Percentiles rank a stretch among this genome's conserved stretches.
phyloP scores from a whole-genome alignment of 140 eudicot genomes.

The Ambrosia hybrid region DNA sequence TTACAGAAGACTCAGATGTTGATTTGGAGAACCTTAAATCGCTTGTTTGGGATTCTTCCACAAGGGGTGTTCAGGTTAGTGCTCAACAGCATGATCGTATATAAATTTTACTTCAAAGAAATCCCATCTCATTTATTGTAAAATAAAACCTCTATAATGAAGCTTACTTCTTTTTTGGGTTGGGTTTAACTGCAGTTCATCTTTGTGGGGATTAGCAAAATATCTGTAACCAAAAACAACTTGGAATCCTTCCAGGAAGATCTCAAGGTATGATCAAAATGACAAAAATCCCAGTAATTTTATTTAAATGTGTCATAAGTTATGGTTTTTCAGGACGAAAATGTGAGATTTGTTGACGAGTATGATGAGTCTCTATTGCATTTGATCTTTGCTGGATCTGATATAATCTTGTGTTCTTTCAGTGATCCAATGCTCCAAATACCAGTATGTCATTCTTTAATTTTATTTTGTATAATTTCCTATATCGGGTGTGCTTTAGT shows the following conservation, averaged over 20 bases:
- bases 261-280: conserved; percentile 35
- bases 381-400: conserved; percentile 54
- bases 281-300: background rate
- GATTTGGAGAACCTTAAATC: conserved; percentile 51
- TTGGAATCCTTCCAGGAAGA: conserved; percentile 46
- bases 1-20: conserved; percentile 39
- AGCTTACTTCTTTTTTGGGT: conserved; percentile 8
- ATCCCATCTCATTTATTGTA: background rate
- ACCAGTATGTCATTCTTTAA: conserved; percentile 38
- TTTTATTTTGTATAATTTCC: background rate
- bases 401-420: conserved; percentile 55
- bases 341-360: conserved; percentile 44
- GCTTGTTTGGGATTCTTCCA: conserved; percentile 47
- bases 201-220: conserved; percentile 41
- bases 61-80: conserved; percentile 56
- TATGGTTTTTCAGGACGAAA: conserved; percentile 43
- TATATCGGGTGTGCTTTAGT: background rate
- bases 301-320: background rate
- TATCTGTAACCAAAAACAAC: conserved; percentile 20
- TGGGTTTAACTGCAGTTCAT: conserved; percentile 41
- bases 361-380: conserved; percentile 57
- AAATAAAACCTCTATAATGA: background rate
- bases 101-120: background rate
- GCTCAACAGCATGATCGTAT: conserved; percentile 13
- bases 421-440: conserved; percentile 53